Evolutionary conservation across 2,329 filamentous ascomycete species (phyloP).

Genomic region (Diaporthe destruens): DNA sequence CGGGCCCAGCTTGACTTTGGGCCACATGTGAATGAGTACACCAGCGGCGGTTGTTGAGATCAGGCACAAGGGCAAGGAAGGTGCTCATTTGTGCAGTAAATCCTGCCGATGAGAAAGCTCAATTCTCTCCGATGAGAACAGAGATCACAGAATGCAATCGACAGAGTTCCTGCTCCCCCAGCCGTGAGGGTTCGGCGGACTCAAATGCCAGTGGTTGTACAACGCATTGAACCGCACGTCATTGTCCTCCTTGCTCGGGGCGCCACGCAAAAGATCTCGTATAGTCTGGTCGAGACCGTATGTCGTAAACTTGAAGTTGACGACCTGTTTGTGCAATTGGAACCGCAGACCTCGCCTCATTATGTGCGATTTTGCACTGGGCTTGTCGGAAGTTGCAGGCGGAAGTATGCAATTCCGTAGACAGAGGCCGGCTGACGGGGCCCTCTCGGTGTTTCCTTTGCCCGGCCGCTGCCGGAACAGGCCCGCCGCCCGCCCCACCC

Average conservation of each 20-base stretch:
- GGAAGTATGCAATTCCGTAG: background rate
- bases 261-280: background rate
- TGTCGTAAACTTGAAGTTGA: background rate
- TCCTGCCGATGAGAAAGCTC: background rate
- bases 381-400: too few relatives aligned
- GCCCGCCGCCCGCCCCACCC: background rate
- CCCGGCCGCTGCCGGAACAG: conserved; percentile 17
- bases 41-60: background rate
- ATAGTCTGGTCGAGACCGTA: background rate
- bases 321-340: background rate
- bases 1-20: background rate
- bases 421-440: background rate
- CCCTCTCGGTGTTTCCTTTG: conserved; percentile 40
- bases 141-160: background rate
- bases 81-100: background rate
- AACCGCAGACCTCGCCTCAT: background rate
- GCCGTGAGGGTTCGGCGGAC: background rate
- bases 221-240: too few relatives aligned
- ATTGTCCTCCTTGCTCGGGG: too few relatives aligned
- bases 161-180: background rate
- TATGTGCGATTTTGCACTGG: background rate
- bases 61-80: background rate
- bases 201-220: too few relatives aligned
- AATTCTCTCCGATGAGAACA: background rate
- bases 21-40: background rate